Percentiles rank a stretch among this genome's conserved stretches.
Conservation (phyloP, 2,329 filamentous ascomycete genomes). For the Xylariaceae sp. region DNA sequence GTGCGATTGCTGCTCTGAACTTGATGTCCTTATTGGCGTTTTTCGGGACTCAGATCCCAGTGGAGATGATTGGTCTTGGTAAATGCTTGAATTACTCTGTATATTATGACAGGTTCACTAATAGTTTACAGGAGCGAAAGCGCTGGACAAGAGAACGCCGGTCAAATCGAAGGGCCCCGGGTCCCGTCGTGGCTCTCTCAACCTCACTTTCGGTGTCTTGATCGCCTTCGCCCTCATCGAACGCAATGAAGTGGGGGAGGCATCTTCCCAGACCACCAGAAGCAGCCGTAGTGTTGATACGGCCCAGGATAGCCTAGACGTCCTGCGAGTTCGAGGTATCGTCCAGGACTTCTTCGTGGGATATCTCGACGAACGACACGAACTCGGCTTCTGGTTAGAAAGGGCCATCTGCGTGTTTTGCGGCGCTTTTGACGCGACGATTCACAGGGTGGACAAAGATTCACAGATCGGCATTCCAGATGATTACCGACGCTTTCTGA, state of each 20-base stretch:
- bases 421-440: slow-evolving; percentile 43
- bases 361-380: slow-evolving; percentile 37
- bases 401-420: slow-evolving; percentile 45
- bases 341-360: slow-evolving; percentile 50
- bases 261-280: slow-evolving; percentile 37
- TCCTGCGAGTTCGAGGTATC: slow-evolving; percentile 46
- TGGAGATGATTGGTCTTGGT: slow-evolving; percentile 59
- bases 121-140: slow-evolving; percentile 36
- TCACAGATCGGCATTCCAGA: slow-evolving; percentile 41
- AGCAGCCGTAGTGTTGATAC: slow-evolving; percentile 38
- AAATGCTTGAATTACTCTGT: slow-evolving; percentile 17
- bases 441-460: slow-evolving; percentile 38
- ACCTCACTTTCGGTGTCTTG: slow-evolving; percentile 45
- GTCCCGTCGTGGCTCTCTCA: slow-evolving; percentile 35
- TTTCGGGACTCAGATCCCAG: slow-evolving; percentile 58
- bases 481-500: slow-evolving; percentile 47
- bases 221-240: slow-evolving; percentile 50
- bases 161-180: slow-evolving; percentile 40
- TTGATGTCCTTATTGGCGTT: slow-evolving; percentile 61
- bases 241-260: slow-evolving; percentile 41
- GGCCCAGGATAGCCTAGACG: slow-evolving; percentile 42
- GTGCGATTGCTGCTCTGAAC: slow-evolving; percentile 52
- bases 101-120: neutral
- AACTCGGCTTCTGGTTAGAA: slow-evolving; percentile 44
- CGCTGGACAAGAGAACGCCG: slow-evolving; percentile 41